phyloP scores from a whole-genome alignment of 108 stramenopile genomes.

The Pseudonitzschia delicatissima region DNA sequence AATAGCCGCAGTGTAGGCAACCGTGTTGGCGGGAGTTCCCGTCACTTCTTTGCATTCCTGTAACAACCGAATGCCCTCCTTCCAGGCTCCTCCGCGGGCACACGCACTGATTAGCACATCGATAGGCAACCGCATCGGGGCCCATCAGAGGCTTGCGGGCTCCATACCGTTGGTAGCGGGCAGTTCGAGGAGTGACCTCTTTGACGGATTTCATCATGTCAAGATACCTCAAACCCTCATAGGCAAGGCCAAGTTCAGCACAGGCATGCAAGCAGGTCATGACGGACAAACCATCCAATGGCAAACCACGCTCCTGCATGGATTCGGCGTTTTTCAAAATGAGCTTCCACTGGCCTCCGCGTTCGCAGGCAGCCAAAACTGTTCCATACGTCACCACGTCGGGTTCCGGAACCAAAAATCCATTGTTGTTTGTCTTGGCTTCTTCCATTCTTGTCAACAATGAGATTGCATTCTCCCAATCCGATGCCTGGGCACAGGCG shows the following conservation, averaged over 20 bases:
- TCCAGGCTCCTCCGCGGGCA: slow-evolving; percentile 66
- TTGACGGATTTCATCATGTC: slow-evolving; percentile 57
- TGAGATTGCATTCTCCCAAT: slow-evolving; percentile 60
- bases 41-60: slow-evolving; percentile 43
- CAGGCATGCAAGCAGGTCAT: slow-evolving; percentile 72
- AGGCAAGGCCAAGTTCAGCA: slow-evolving; percentile 67
- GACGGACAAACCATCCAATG: slow-evolving; percentile 63
- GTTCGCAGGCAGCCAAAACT: slow-evolving; percentile 74
- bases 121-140: slow-evolving; percentile 80
- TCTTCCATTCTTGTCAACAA: slow-evolving; percentile 61
- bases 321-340: slow-evolving; percentile 46
- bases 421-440: slow-evolving; percentile 11
- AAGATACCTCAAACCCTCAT: slow-evolving; percentile 62
- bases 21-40: slow-evolving; percentile 47
- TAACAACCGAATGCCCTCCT: slow-evolving; percentile 55
- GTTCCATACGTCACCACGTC: slow-evolving; percentile 82
- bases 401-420: slow-evolving; percentile 47
- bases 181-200: slow-evolving; percentile 27
- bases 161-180: slow-evolving; percentile 44
- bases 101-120: slow-evolving; percentile 79
- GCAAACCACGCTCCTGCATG: slow-evolving; percentile 42
- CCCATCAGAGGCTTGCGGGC: slow-evolving; percentile 50
- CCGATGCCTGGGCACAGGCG: slow-evolving; percentile 62
- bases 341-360: slow-evolving; percentile 57
- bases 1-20: slow-evolving; percentile 79